Conservation (phyloP, 441 rosid species). For the Aquilaria agallochum region DNA sequence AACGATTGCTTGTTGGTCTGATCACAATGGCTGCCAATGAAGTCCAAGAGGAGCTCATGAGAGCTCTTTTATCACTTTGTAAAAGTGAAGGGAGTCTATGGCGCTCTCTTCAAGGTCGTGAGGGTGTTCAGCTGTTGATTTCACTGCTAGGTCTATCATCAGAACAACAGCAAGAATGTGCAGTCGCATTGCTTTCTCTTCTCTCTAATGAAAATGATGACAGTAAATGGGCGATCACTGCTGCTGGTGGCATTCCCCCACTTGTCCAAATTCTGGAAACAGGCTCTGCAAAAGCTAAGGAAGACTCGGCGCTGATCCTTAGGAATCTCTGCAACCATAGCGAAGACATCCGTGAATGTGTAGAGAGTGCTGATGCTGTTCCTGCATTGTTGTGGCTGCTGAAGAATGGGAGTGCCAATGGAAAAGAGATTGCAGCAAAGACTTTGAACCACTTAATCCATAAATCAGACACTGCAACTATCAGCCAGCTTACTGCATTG, state of each 20-base stretch:
- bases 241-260: constrained; percentile 99
- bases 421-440: constrained; percentile 98
- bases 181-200: constrained; percentile 96
- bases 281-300: constrained; percentile 98
- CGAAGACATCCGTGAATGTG: constrained; percentile 99
- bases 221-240: constrained; percentile 99
- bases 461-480: constrained; percentile 98
- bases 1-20: constrained; percentile 95
- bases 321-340: constrained; percentile 99
- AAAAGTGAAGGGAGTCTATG: constrained; percentile 85
- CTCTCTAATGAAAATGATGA: constrained; percentile 97
- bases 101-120: constrained; percentile 99
- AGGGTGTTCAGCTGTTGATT: constrained; percentile 94
- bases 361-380: constrained; percentile 99
- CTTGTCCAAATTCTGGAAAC: constrained; percentile 98
- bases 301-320: constrained; percentile 96
- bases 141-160: constrained; percentile 99
- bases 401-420: constrained; percentile 95
- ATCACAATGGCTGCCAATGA: constrained; percentile 97
- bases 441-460: constrained; percentile 95
- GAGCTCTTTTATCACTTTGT: constrained; percentile 88
- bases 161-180: constrained; percentile 99
- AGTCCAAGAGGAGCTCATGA: constrained; percentile 94
- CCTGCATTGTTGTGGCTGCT: constrained; percentile 99
- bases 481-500: constrained; percentile 96